Evolutionary conservation across 768 basidiomycete species (phyloP), one percentile per base, ranked within the genome.

Genomic region (Podaxis sp.): DNA sequence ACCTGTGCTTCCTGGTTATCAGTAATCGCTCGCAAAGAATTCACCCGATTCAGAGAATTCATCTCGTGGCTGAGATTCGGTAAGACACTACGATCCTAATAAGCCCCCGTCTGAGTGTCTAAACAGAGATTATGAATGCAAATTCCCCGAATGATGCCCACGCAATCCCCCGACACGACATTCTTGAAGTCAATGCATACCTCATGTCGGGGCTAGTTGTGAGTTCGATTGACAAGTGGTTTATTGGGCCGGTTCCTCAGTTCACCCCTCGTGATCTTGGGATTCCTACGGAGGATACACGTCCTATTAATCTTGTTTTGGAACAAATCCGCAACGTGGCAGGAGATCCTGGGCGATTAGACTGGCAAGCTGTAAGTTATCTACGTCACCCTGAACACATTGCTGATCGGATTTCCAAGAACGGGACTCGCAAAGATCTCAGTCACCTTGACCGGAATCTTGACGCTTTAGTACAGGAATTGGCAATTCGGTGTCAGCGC

Each of bases 151-250:
- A 75, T 64, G 90, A 91, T 55, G 73, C 76, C 55, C 80, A 76
- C 64, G 76, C 80, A 13, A 50, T 62, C 55, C 75, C 83, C 37
- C 82, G 85, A 60, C 85, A 91, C 70, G 92, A 94, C 72, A 80
- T 88, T 64, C 78, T 93, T 56, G 89, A 92, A 78, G 91, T 90
- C 56, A 90, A 91, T 71, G 83, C 86, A 66, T 94, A 94, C 72
- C 79, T 94, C 68, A 85, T 84, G 67, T 84, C 84, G 47, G 90
- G 91, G 53, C 80, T 94, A 49, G 77, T 82, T 57, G 76, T 78
- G 57, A 92, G 89, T 72, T 75, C 80, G 55, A 84, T 94, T 74
- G 91, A 93, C 77, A 81, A 80, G 66, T 94, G 91, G 90, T 94
- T 94, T 72, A 80, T 80, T 71, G 90, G 89, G 19, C 82, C 85